Percentiles rank a stretch among this genome's conserved stretches.
These are phyloP conservation scores for Chrysanthemum makinoi DNA, from an alignment of 129 eudicot genomes.

Conservation along the genomic window DNA sequence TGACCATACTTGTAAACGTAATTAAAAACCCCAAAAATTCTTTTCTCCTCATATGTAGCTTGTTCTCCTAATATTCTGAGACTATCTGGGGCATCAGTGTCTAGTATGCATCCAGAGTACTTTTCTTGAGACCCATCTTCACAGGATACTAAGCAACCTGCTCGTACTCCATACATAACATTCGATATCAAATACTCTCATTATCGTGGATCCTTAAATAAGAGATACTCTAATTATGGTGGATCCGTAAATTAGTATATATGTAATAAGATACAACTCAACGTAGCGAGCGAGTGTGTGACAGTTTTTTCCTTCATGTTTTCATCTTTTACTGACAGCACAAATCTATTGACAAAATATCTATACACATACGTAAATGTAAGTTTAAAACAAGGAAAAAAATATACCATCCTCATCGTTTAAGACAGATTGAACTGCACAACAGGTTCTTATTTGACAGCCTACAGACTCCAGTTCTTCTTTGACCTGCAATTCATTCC, in stretches of 20 bases:
- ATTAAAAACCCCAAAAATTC: slow-evolving; percentile 82
- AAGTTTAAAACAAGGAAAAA: not conserved
- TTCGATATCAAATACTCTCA: not conserved
- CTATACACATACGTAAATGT: too few relatives aligned
- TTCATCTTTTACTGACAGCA: too few relatives aligned
- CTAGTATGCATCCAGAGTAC: slow-evolving; percentile 72
- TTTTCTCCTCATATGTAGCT: slow-evolving; percentile 72
- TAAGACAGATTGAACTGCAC: slow-evolving; percentile 50
- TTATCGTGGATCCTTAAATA: too few relatives aligned
- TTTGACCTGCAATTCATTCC: slow-evolving; percentile 40
- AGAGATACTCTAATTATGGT: too few relatives aligned
- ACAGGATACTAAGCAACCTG: slow-evolving; percentile 50
- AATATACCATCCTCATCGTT: slow-evolving; percentile 52
- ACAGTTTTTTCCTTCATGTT: too few relatives aligned
- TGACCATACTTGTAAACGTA: slow-evolving; percentile 68
- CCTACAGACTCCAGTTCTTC: slow-evolving; percentile 58
- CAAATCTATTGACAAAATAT: too few relatives aligned
- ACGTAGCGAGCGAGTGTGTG: too few relatives aligned
- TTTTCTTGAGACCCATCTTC: slow-evolving; percentile 61
- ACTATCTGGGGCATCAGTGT: slow-evolving; percentile 89
- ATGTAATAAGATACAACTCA: too few relatives aligned
- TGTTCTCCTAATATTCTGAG: slow-evolving; percentile 69
- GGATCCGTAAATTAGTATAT: too few relatives aligned
- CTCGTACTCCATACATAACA: slow-evolving; percentile 14
- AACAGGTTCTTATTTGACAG: slow-evolving; percentile 55